Evolutionary conservation across 352 stramenopile species (phyloP), one percentile per base, ranked within the genome.

Genomic region (Ophiocytium majus): DNA sequence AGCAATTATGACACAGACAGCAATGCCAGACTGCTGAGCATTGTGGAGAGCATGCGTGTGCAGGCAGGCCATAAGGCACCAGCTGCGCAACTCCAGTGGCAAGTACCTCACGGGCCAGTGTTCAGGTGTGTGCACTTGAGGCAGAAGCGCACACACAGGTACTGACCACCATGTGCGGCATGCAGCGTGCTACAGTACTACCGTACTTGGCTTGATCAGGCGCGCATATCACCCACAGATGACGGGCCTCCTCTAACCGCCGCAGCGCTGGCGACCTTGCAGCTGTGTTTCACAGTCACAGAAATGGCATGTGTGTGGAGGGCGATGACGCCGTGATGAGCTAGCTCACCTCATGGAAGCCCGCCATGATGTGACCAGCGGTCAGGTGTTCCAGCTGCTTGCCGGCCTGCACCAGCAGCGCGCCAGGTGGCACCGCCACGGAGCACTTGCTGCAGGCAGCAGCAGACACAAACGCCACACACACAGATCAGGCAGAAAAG

Each of bases 381-480:
- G 94, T 98, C 57, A 97, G 87, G 87, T 96, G 95, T 85, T 98
- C 94, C 78, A 96, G 93, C 88, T 98, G 94, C 84, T 96, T 97
- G 81, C 94, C 94, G 0, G 94, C 93, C 83, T 94, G 89, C 57
- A 97, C 91, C 32, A 98, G 90, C 33, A 98, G 90, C 82, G 93
- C 96, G 10, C 94, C 94, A 81, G 96, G 92, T 0, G 94, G 94
- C 78, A 97, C 95, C 86, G 92, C 93, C 19, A 97, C 94, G 0
- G 91, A 87, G 36, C 93, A 93, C 76, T 94, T 93, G 36, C 82
- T 83, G 91, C 93, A 82, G 92, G 5, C 34, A 57, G 14, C 5
- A 14, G 43, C 43, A 57, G 43, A 57, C 5, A n/a, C n/a, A n/a
- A n/a, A n/a, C n/a, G n/a, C n/a, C n/a, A n/a, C n/a, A n/a, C n/a